Percentiles rank a stretch among this genome's conserved stretches.
Evolutionary conservation across 768 basidiomycete genomes (phyloP).

Genomic region (Pleurotus platypus): DNA sequence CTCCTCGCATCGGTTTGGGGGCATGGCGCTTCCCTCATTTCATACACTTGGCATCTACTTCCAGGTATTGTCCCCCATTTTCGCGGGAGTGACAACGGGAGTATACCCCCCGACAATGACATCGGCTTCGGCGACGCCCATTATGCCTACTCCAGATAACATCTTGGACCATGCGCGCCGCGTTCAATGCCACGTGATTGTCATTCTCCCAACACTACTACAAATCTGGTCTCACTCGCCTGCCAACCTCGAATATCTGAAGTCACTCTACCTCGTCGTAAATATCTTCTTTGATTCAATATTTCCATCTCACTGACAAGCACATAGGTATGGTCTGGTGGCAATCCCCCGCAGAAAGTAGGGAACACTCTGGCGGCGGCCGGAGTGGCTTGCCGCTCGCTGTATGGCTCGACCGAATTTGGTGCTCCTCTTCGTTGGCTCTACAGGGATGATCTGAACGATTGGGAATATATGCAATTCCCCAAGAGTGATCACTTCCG

Average conservation of each 20-base stretch:
- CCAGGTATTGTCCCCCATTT: slow-evolving; percentile 27
- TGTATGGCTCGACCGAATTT: slow-evolving; percentile 37
- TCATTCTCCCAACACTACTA: slow-evolving; percentile 34
- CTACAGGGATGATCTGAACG: slow-evolving; percentile 12
- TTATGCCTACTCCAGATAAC: slow-evolving; percentile 34
- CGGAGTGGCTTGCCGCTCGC: slow-evolving; percentile 27
- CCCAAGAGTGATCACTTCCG: slow-evolving; percentile 15
- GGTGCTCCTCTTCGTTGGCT: slow-evolving; percentile 17
- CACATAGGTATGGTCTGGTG: slow-evolving; percentile 29
- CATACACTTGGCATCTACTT: slow-evolving; percentile 28
- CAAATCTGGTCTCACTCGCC: slow-evolving; percentile 31
- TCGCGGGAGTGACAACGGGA: slow-evolving; percentile 16
- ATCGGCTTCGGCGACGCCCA: slow-evolving; percentile 21
- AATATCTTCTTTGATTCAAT: not conserved
- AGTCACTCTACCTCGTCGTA: slow-evolving; percentile 20
- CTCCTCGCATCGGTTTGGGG: not conserved
- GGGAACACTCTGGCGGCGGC: slow-evolving; percentile 29
- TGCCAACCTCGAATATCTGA: slow-evolving; percentile 19
- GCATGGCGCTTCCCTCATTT: slow-evolving; percentile 35
- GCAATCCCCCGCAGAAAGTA: slow-evolving; percentile 28
- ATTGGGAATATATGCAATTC: slow-evolving; percentile 29
- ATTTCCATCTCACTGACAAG: not conserved
- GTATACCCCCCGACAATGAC: slow-evolving; percentile 29
- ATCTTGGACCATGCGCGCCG: slow-evolving; percentile 29
- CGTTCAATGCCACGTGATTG: slow-evolving; percentile 23